Evolutionary conservation across 1,284 basidiomycete genomes (phyloP).

Genomic region (Ganoderma lucidum): DNA sequence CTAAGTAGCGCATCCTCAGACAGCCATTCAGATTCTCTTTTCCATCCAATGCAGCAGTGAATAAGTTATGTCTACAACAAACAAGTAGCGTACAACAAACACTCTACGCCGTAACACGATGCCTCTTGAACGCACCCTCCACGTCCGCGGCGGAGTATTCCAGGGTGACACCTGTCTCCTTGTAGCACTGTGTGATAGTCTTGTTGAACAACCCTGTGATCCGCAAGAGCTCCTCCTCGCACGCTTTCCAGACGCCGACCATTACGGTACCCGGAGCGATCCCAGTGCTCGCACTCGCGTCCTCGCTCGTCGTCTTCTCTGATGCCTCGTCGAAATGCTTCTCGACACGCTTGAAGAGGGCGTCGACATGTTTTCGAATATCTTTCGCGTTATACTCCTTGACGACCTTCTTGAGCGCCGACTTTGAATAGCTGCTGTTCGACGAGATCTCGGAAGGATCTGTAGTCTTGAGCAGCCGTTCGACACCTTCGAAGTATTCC

Average conservation of each 20-base stretch:
- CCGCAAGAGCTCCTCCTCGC: slow-evolving; percentile 81
- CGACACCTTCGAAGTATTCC: slow-evolving; percentile 96
- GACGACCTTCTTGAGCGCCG: slow-evolving; percentile 82
- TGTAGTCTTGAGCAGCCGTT: slow-evolving; percentile 84
- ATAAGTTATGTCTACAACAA: slow-evolving; percentile 26
- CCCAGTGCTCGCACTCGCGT: slow-evolving; percentile 51
- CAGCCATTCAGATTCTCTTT: neutral
- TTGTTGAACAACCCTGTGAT: slow-evolving; percentile 76
- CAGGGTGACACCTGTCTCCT: slow-evolving; percentile 70
- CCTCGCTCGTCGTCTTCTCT: slow-evolving; percentile 69
- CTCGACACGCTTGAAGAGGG: slow-evolving; percentile 90
- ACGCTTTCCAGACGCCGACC: slow-evolving; percentile 87
- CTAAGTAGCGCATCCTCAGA: neutral
- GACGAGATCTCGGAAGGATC: slow-evolving; percentile 83
- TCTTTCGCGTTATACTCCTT: slow-evolving; percentile 92
- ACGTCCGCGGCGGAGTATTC: slow-evolving; percentile 84
- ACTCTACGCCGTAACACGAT: slow-evolving; percentile 56
- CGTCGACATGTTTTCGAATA: slow-evolving; percentile 86
- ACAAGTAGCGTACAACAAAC: slow-evolving; percentile 11
- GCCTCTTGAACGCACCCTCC: slow-evolving; percentile 77
- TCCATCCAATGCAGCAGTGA: slow-evolving; percentile 2
- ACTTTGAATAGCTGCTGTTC: slow-evolving; percentile 81
- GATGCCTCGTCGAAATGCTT: slow-evolving; percentile 92
- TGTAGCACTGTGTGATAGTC: slow-evolving; percentile 81
- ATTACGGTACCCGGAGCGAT: slow-evolving; percentile 75